Evolutionary conservation across 306 rosid genomes (phyloP).

Genomic region (Pueraria montana): DNA sequence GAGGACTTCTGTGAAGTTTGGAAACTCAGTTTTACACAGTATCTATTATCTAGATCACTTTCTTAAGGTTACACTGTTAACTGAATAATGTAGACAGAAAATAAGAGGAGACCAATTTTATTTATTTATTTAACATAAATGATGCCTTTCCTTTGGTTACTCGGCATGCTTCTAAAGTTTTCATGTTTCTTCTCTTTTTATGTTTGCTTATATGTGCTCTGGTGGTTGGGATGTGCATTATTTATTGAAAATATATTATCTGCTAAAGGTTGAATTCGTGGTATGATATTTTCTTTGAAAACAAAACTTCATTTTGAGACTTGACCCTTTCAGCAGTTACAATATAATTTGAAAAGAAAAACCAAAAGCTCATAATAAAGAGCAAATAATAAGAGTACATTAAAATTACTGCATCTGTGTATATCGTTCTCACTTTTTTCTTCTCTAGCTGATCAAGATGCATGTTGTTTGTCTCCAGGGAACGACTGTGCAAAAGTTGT

Average conservation of each 20-base stretch:
- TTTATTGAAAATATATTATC: slow-evolving; percentile 26
- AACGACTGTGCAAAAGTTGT: too few relatives aligned
- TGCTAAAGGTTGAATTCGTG: slow-evolving; percentile 9
- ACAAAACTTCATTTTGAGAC: slow-evolving; percentile 7
- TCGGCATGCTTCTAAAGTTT: not conserved
- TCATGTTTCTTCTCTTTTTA: not conserved
- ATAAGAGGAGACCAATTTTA: not conserved
- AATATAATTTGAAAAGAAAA: not conserved
- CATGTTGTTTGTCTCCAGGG: too few relatives aligned
- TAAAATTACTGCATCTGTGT: too few relatives aligned
- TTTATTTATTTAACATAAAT: not conserved
- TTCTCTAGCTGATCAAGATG: too few relatives aligned
- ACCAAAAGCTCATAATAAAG: too few relatives aligned
- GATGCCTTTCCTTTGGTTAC: not conserved
- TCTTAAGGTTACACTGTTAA: not conserved
- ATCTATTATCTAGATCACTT: not conserved
- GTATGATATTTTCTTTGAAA: not conserved
- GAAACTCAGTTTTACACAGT: slow-evolving; percentile 1
- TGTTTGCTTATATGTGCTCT: slow-evolving; percentile 14
- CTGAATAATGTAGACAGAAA: slow-evolving; percentile 8
- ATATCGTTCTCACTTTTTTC: too few relatives aligned
- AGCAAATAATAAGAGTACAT: too few relatives aligned
- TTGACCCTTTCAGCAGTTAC: not conserved
- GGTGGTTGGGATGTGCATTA: slow-evolving; percentile 26
- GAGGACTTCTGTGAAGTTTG: slow-evolving; percentile 65